Percentiles rank a stretch among this genome's conserved stretches.
Evolutionary conservation across 805 yeast genomes (phyloP).

Genomic region (Middelhovenomyces tepae): DNA sequence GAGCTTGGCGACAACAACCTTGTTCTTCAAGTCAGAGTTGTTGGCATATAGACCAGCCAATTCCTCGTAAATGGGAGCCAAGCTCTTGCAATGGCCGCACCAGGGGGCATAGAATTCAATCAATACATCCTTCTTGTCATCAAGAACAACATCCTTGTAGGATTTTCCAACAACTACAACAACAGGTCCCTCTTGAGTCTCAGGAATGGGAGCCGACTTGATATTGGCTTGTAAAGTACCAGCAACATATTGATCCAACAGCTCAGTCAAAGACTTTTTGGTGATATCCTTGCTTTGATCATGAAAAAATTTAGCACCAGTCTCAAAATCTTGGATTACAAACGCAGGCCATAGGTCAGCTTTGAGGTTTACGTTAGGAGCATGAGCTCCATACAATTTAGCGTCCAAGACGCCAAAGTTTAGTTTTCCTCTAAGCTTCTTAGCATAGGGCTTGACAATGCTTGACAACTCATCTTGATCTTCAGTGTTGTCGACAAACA

Average conservation of each 20-base stretch:
- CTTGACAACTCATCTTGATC: slow-evolving; percentile 51
- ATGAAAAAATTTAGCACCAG: slow-evolving; percentile 70
- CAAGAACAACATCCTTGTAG: slow-evolving; percentile 58
- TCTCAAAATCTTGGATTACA: slow-evolving; percentile 65
- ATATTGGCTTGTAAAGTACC: slow-evolving; percentile 65
- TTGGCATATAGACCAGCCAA: slow-evolving; percentile 60
- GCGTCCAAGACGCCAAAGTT: slow-evolving; percentile 90
- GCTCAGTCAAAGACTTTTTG: slow-evolving; percentile 45
- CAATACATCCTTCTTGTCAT: slow-evolving; percentile 61
- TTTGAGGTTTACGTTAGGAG: slow-evolving; percentile 73
- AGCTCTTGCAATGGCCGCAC: slow-evolving; percentile 94
- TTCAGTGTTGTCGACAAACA: slow-evolving; percentile 65
- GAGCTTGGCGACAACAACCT: slow-evolving; percentile 72
- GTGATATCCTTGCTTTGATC: slow-evolving; percentile 49
- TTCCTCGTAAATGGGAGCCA: slow-evolving; percentile 84
- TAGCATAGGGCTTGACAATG: slow-evolving; percentile 54
- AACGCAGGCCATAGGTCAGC: slow-evolving; percentile 76
- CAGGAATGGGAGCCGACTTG: slow-evolving; percentile 84
- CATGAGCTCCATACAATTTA: slow-evolving; percentile 70
- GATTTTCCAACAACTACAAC: slow-evolving; percentile 74
- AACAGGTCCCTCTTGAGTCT: slow-evolving; percentile 61
- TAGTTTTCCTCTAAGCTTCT: slow-evolving; percentile 66
- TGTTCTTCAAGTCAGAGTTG: slow-evolving; percentile 38
- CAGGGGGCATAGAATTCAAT: slow-evolving; percentile 78
- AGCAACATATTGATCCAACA: slow-evolving; percentile 51